Base-by-base conservation (phyloP, 805 yeast genomes). In the Lipomyces mesembrius region DNA sequence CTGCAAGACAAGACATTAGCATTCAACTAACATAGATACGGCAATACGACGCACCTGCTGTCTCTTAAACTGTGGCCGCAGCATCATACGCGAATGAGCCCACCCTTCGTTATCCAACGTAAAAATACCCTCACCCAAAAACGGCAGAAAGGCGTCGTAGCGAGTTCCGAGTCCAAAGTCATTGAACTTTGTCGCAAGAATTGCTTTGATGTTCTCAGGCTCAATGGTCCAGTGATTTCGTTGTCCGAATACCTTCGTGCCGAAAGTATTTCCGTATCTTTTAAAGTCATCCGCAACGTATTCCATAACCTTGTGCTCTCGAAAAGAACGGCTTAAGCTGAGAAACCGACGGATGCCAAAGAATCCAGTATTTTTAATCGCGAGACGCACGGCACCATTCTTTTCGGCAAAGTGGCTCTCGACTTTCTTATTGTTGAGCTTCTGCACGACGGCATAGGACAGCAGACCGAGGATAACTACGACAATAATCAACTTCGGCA, bases 121-220 rank as follows among this genome's bases (percentile, higher is more conserved):
- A 70, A 78, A 78, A 58, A 78, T 78, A 1, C 81, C 81, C 37
- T 72, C 69, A 6, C 80, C 80, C 14, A 78, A 69, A 22, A 77
- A 62, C 7, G 77, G 77, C 32, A 60, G 64, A 56, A 78, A 69
- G 51, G 71, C 71, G 14, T 55, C 61, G 58, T 72, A 63, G 6
- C 81, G 72, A 25, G 53, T 35, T 0, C 77, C 79, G 25, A 78
- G 69, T 25, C 71, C 70, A 61, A 70, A 78, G 57, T 77, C 79
- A 60, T 75, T 69, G 66, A 77, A 78, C 37, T 73, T 70, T 4
- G 78, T 75, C 12, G 79, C 75, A 34, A 77, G 68, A 20, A 78
- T 63, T 3, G 79, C 66, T 68, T 76, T 74, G 64, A 77, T 63
- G 64, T 77, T 77, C 49, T 75, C 78, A 2, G 79, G 78, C 55